Evolutionary conservation across 2,329 filamentous ascomycete species (phyloP).

Genomic region (Ceratocystis variospora): DNA sequence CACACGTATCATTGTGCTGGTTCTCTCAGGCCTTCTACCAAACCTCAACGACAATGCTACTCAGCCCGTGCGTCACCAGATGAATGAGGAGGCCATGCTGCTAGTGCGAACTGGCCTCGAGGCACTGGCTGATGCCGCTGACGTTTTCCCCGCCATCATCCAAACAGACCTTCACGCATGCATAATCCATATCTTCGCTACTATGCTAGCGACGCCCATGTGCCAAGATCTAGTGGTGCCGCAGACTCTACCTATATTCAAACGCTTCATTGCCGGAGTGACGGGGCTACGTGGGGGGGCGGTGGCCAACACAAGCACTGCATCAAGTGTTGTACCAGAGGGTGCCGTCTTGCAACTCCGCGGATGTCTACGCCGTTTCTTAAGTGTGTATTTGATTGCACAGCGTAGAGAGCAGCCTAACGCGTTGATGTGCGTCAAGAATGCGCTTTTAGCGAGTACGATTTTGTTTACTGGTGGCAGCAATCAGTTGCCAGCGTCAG

Average conservation of each 20-base stretch:
- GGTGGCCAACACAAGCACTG: conserved; percentile 22
- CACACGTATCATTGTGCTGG: conserved; percentile 88
- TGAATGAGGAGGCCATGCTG: conserved; percentile 74
- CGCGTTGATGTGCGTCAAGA: conserved; percentile 81
- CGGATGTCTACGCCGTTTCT: conserved; percentile 67
- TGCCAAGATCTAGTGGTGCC: conserved; percentile 85
- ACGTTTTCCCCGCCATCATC: conserved; percentile 92
- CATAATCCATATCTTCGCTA: conserved; percentile 92
- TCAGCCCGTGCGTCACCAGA: conserved; percentile 54
- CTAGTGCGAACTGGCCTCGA: conserved; percentile 70
- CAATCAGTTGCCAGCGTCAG: conserved; percentile 57
- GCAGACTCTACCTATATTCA: conserved; percentile 78
- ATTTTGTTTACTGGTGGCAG: conserved; percentile 74
- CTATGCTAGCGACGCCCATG: conserved; percentile 66
- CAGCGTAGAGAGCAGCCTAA: conserved; percentile 62
- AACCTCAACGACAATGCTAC: conserved; percentile 53
- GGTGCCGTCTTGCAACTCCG: conserved; percentile 56
- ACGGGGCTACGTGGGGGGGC: conserved; percentile 33
- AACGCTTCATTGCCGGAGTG: conserved; percentile 74
- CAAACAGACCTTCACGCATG: conserved; percentile 92
- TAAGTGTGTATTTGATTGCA: conserved; percentile 62
- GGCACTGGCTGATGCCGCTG: conserved; percentile 82
- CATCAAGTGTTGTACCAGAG: conserved; percentile 28
- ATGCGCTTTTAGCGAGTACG: conserved; percentile 74
- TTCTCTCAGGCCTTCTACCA: conserved; percentile 74